Evolutionary conservation across 2,329 filamentous ascomycete genomes (phyloP), one percentile per base, ranked within the genome.

Genomic region (Elsinoe batatas): DNA sequence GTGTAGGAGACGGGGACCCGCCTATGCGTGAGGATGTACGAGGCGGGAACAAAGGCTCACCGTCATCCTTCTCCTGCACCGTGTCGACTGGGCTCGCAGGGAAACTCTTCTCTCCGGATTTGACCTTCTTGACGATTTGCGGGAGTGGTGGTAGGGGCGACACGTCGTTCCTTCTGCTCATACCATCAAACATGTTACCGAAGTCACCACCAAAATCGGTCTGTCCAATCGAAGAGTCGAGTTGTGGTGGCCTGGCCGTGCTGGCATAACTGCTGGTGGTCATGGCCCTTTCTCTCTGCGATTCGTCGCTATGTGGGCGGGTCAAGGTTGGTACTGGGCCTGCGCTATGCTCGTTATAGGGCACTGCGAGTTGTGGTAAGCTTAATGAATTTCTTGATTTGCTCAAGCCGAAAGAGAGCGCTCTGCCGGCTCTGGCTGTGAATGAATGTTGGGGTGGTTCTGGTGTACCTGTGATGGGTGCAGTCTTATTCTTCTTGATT

Each of bases 371-470:
- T 26, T 36, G 33, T 22, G 55, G 44, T 49, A 18, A 22, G 20
- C 15, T 13, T n/a, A 30, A n/a, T 11, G 56, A 36, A 47, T 54
- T 58, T 36, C 72, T 51, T 69, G 71, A 60, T 53, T 62, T 64
- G 53, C 63, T 63, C 42, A 62, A 44, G 26, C 76, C 77, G 59
- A 80, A 79, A 0, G 78, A 80, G 60, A 80, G 76, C 1, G 78
- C 77, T 57, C 77, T 69, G 32, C 73, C 73, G 30, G 75, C 76
- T 51, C 75, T 73, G 43, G 65, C 60, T 8, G 60, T 59, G 54
- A 68, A 70, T 5, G 65, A 67, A 10, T 67, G 63, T 26, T 67
- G 66, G 18, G 67, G 62, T 47, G 68, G 65, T 54, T 69, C 69
- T 10, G 71, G 65, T 13, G 73, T 63, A 11, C 72, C 70, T 20